These are phyloP conservation scores for Yamagishiella unicocca DNA, from an alignment of 139 green algal genomes.

Conservation along the genomic window DNA sequence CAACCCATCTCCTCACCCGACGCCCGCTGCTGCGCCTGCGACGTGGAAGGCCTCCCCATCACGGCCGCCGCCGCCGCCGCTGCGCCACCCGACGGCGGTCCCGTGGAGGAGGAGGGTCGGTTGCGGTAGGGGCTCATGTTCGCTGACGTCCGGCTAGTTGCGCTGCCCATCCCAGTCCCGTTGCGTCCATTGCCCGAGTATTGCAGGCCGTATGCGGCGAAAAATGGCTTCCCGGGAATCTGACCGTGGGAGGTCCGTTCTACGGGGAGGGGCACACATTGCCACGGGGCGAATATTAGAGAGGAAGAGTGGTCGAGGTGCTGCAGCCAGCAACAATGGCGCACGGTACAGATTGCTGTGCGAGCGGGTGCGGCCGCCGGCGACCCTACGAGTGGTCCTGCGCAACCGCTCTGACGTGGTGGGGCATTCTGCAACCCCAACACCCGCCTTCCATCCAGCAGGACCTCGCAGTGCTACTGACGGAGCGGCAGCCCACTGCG, in stretches of 20 bases:
- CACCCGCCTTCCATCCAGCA: too few relatives aligned
- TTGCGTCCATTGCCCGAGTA: slow-evolving; percentile 12
- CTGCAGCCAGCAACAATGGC: too few relatives aligned
- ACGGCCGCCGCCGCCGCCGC: neutral
- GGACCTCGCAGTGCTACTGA: too few relatives aligned
- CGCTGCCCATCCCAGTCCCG: neutral
- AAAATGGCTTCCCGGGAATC: slow-evolving; percentile 24
- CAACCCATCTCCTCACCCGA: neutral
- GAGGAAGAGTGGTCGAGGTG: too few relatives aligned
- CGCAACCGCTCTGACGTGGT: too few relatives aligned
- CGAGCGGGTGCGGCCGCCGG: too few relatives aligned
- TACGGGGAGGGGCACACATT: neutral
- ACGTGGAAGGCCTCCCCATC: neutral
- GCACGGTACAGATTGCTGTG: too few relatives aligned
- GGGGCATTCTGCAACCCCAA: too few relatives aligned
- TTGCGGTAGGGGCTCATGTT: slow-evolving; percentile 39
- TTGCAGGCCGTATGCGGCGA: slow-evolving; percentile 39
- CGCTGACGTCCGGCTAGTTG: neutral
- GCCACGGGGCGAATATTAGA: too few relatives aligned
- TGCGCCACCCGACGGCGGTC: neutral
- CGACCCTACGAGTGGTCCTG: too few relatives aligned
- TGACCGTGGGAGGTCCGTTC: slow-evolving; percentile 21
- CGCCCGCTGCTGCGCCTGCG: neutral
- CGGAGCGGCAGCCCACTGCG: too few relatives aligned
- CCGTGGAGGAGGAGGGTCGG: slow-evolving; percentile 24